These are phyloP conservation scores for Naumovozyma castellii DNA, from an alignment of 805 yeast genomes.

Conservation along the genomic window DNA sequence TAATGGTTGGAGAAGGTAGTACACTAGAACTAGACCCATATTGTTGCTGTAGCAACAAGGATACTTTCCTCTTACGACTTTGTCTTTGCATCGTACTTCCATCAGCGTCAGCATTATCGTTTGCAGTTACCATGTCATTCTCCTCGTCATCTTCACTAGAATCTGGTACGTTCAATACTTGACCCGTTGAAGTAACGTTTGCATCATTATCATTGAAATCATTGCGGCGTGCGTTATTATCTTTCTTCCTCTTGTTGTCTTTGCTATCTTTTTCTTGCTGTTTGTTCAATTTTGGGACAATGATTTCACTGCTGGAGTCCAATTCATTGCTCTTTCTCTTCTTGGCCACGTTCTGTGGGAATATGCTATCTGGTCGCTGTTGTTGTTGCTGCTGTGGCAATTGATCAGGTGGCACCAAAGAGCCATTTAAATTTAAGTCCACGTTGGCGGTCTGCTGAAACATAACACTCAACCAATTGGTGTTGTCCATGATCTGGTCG, in stretches of 20 bases:
- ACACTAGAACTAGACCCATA: constrained; percentile 27
- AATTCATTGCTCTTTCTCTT: neutral
- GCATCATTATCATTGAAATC: too few relatives aligned
- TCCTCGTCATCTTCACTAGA: constrained; percentile 23
- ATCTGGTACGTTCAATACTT: constrained; percentile 19
- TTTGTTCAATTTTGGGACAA: neutral
- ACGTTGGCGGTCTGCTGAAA: constrained; percentile 69
- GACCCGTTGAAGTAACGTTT: constrained; percentile 19
- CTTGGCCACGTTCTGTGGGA: neutral
- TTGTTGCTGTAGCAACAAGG: constrained; percentile 26
- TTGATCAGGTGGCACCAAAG: neutral
- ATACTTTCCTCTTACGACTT: constrained; percentile 25
- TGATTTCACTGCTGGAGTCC: neutral
- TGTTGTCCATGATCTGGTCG: constrained; percentile 53
- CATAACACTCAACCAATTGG: constrained; percentile 67
- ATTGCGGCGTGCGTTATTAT: too few relatives aligned
- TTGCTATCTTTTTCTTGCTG: neutral
- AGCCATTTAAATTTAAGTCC: constrained; percentile 29
- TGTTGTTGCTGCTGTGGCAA: neutral
- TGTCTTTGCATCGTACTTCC: constrained; percentile 26
- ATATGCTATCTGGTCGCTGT: neutral
- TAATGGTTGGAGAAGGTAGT: constrained; percentile 18
- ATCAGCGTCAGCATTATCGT: constrained; percentile 3
- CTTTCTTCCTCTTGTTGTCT: constrained; percentile 4
- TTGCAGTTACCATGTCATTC: constrained; percentile 7